Conservation (phyloP, 2,329 filamentous ascomycete genomes). For the Phialocephala sp. region DNA sequence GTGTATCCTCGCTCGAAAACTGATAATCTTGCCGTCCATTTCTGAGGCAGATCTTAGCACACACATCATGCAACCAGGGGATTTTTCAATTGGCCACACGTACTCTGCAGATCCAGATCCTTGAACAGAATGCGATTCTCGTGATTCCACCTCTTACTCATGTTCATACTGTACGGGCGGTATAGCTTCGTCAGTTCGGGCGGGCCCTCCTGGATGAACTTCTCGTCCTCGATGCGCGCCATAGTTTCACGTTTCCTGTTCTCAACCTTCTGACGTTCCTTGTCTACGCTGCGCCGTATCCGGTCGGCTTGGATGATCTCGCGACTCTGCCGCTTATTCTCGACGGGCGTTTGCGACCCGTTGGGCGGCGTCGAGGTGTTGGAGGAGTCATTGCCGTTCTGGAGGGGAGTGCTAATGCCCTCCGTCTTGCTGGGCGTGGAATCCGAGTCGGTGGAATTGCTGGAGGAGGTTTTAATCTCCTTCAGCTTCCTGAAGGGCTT, state of each 20-base stretch:
- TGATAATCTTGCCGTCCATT: constrained; percentile 37
- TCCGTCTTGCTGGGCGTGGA: constrained; percentile 27
- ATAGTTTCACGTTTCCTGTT: constrained; percentile 37
- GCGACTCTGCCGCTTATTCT: constrained; percentile 33
- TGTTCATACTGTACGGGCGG: constrained; percentile 43
- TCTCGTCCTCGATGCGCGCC: constrained; percentile 41
- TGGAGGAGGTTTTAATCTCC: constrained; percentile 19
- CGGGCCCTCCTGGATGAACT: constrained; percentile 39
- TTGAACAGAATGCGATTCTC: constrained; percentile 41
- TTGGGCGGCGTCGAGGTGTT: constrained; percentile 13
- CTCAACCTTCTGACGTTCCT: constrained; percentile 36
- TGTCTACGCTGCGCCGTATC: constrained; percentile 36
- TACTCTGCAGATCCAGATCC: constrained; percentile 40
- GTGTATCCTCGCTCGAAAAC: constrained; percentile 75
- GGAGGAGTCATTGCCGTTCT: constrained; percentile 22
- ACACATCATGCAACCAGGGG: not conserved
- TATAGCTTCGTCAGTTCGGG: constrained; percentile 40
- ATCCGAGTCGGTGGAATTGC: constrained; percentile 15
- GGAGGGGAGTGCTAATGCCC: constrained; percentile 11
- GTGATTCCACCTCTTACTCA: constrained; percentile 42
- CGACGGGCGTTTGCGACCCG: constrained; percentile 20
- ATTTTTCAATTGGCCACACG: constrained; percentile 13
- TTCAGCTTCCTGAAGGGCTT: constrained; percentile 39
- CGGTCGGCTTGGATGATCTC: constrained; percentile 35
- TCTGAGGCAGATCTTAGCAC: constrained; percentile 26